These are phyloP conservation scores for Arabidopsis lyrata DNA, from an alignment of 441 rosid genomes.

Conservation along the genomic window DNA sequence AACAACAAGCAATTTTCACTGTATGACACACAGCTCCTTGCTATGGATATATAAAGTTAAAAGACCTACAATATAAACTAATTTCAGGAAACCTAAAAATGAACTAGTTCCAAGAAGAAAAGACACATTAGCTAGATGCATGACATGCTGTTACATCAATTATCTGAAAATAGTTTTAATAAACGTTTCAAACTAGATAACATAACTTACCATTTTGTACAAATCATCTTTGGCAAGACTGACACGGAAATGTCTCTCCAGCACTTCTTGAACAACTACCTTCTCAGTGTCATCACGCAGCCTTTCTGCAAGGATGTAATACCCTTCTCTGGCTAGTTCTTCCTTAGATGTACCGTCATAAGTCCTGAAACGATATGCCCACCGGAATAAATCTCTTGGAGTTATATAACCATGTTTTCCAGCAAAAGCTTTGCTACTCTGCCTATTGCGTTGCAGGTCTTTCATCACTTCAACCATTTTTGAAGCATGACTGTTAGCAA, in stretches of 20 bases:
- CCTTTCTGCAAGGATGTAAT: conserved; percentile 95
- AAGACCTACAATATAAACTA: conserved; percentile 27
- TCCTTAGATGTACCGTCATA: conserved; percentile 73
- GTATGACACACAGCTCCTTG: conserved; percentile 1
- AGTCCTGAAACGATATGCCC: conserved; percentile 88
- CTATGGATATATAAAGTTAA: conserved; percentile 11
- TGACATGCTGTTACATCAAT: conserved; percentile 14
- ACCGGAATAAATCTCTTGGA: conserved; percentile 97
- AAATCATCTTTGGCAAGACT: conserved; percentile 67
- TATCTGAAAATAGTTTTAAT: conserved; percentile 1
- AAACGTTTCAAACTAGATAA: conserved; percentile 14
- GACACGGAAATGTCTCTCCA: conserved; percentile 76
- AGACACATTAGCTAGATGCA: conserved; percentile 19
- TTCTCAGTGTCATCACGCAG: conserved; percentile 91
- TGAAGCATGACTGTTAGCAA: conserved; percentile 81
- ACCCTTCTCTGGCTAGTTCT: conserved; percentile 94
- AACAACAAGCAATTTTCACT: conserved; percentile 23
- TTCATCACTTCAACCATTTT: conserved; percentile 96
- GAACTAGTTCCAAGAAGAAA: conserved; percentile 16
- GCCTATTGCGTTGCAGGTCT: conserved; percentile 93
- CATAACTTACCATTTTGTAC: conserved; percentile 67
- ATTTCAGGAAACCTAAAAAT: conserved; percentile 23
- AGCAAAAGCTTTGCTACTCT: conserved; percentile 96
- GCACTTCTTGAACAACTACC: conserved; percentile 76
- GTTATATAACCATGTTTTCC: conserved; percentile 99